Base-by-base conservation (phyloP, 2,329 filamentous ascomycete genomes). In the Didymella lethalis region DNA sequence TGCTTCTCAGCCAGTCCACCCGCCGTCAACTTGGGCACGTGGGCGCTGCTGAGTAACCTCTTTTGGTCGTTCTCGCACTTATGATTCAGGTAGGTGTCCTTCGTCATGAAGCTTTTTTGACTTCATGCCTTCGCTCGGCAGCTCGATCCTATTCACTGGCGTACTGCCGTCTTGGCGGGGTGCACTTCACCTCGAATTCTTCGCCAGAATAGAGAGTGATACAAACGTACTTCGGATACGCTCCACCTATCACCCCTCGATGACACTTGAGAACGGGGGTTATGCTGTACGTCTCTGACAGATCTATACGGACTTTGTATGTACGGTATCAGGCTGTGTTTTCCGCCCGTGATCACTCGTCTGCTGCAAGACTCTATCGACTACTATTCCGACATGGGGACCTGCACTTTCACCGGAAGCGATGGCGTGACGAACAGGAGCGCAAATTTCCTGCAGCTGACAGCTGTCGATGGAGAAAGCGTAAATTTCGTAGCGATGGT, bases 361-460 rank as follows among this genome's bases (percentile, higher is more conserved):
- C 20, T 48, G 36, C n/a, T 43, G 51, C 20, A 54, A 34, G 16
- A 28, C 52, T 34, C 16, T 29, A 20, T 54, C 52, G 23, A 34
- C 45, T 20, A 12, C 34, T 16, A 44, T 36, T 14, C 48, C 52
- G 7, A 20, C 38, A 25, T 48, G 52, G 3, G 16, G 26, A n/a
- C 26, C 12, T 38, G 41, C 11, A 47, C 20, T 20, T 46, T 25
- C 7, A 18, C 26, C 29, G 43, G 25, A 23, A 20, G 26, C 4
- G n/a, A 12, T 2, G 16, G 40, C 25, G 7, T 40, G 31, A 29
- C 31, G 18, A 44, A 48, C 18, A 36, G 25, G 38, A 29, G 32
- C 18, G 18, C 29, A 40, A 25, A 31, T 38, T 36, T 1, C n/a
- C 16, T 12, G 48, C 20, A 34, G 41, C 28, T 20, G 8, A 46